Percentiles rank a stretch among this genome's conserved stretches.
phyloP scores from a whole-genome alignment of 2,329 filamentous ascomycete genomes.

The Pyrenophora tritici-repentis region DNA sequence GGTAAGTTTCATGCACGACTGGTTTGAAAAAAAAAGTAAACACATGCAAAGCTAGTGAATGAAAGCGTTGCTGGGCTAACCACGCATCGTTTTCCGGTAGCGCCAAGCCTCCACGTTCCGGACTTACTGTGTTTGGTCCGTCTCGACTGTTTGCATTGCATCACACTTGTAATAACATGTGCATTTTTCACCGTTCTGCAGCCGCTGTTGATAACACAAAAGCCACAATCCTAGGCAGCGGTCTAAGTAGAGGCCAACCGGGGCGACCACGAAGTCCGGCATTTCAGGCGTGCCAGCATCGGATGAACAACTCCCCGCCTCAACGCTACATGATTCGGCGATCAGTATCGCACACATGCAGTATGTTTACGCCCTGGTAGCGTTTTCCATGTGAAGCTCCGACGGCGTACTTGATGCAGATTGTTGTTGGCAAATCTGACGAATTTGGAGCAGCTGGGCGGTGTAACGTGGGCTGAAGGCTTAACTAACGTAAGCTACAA shows the following conservation, averaged over 20 bases:
- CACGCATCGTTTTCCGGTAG: too few species aligned
- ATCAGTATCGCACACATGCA: not conserved
- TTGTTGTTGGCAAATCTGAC: not conserved
- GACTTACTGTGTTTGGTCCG: too few species aligned
- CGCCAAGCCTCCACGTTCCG: too few species aligned
- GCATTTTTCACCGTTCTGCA: too few species aligned
- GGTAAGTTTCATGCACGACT: too few species aligned
- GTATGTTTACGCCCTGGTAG: not conserved
- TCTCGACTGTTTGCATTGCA: too few species aligned
- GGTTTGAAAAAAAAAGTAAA: too few species aligned
- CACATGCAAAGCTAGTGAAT: too few species aligned
- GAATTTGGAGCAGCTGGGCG: not conserved
- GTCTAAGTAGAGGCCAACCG: not conserved
- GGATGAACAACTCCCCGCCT: conserved; percentile 7
- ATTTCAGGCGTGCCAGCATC: not conserved
- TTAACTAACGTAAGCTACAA: too few species aligned
- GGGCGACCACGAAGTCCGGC: conserved; percentile 1
- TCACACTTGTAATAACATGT: too few species aligned
- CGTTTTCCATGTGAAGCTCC: not conserved
- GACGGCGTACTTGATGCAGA: not conserved
- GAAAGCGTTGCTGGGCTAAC: too few species aligned
- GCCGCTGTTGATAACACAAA: not conserved
- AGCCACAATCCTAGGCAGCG: not conserved
- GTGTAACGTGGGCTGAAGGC: not conserved
- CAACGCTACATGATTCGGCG: not conserved